Base-by-base conservation (phyloP, 306 rosid species). In the Boehmeria nivea region DNA sequence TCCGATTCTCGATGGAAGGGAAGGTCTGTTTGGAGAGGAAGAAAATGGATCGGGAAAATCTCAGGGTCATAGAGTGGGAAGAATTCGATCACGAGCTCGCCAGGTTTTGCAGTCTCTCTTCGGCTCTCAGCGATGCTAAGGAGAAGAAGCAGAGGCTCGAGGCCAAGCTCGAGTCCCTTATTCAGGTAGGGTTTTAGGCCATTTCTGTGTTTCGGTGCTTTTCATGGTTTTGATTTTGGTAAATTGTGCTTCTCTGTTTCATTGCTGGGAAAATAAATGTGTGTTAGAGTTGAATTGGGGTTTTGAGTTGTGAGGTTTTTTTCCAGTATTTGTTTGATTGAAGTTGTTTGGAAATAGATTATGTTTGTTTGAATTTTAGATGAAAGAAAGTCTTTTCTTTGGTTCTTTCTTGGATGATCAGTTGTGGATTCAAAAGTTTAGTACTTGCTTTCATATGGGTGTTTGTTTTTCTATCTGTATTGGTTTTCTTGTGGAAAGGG, bases 41-140 rank as follows among this genome's bases (percentile, higher is more conserved):
- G 44, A 31, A 61, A 1, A 60, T 64, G 65, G 82, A 76, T 84
- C 82, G 64, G 13, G 77, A 83, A 34, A 69, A 76, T 63, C 59
- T 61, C 46, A 76, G 71, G 65, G 76, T 81, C 10, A 73, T 87
- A 37, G 71, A 83, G 66, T 91, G 99, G 95, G 96, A 87, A 67
- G 96, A 84, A 39, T 84, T 80, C 65, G 84, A 91, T 65, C 89
- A 83, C 25, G 95, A 87, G 62, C 86, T 87, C 42, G 96, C 89
- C 1, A 69, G 84, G 76, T 51, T 87, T 12, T 64, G 85, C 64
- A 93, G 99, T 71, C 89, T 93, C 18, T 87, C 99, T 60, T 73
- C 84, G 45, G 96, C 96, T 2, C 76, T 91, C 52, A 36, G 54
- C 18, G 74, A 81, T 61, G 78, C 94, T 43, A 78, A 72, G 28